These are phyloP conservation scores for Astrocystis sublimbata DNA, from an alignment of 495 filamentous ascomycete genomes.

Conservation along the genomic window DNA sequence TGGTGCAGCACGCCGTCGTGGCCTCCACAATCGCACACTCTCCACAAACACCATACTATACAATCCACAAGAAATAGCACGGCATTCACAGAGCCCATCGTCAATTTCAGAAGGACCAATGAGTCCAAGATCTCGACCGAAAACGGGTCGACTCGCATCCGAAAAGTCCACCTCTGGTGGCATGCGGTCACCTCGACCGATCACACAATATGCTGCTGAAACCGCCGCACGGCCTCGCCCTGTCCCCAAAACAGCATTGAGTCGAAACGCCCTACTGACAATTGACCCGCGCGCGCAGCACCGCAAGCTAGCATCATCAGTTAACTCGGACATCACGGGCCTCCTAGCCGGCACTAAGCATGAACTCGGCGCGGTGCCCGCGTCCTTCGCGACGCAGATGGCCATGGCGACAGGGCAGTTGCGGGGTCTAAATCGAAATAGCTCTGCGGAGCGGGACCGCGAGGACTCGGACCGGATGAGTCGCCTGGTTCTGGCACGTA, in stretches of 20 bases:
- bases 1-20: constrained; percentile 33
- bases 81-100: constrained; percentile 47
- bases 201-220: constrained; percentile 17
- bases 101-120: constrained; percentile 46
- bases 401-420: constrained; percentile 63
- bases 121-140: constrained; percentile 31
- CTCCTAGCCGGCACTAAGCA: constrained; percentile 71
- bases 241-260: constrained; percentile 32
- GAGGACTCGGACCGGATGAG: constrained; percentile 69
- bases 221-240: constrained; percentile 21
- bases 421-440: constrained; percentile 30
- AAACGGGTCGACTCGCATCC: constrained; percentile 31
- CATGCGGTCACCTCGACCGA: constrained; percentile 31
- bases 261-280: constrained; percentile 30
- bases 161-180: constrained; percentile 23
- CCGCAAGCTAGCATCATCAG: constrained; percentile 50
- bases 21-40: constrained; percentile 60
- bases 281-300: constrained; percentile 31
- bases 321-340: constrained; percentile 68
- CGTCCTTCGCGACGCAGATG: constrained; percentile 80
- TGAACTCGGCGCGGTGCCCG: constrained; percentile 63
- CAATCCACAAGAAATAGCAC: constrained; percentile 49
- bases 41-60: constrained; percentile 81
- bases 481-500: constrained; percentile 82
- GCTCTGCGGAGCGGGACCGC: constrained; percentile 35